Base-by-base conservation (phyloP, 208 protist genomes). In the Wallacemonas sp. region DNA sequence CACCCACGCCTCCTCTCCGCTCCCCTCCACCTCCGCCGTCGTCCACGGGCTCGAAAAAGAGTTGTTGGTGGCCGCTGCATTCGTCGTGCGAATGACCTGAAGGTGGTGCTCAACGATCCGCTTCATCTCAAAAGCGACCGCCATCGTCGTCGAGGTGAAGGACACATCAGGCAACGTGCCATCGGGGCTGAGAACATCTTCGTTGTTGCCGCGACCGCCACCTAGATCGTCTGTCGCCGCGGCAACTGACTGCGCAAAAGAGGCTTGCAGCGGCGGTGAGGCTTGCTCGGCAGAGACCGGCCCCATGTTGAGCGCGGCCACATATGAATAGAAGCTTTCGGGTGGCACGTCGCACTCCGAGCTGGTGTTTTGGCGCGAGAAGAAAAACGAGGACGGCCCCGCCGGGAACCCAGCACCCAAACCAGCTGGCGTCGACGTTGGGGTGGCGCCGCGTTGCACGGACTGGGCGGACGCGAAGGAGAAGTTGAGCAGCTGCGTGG, bases 121-220 rank as follows among this genome's bases (percentile, higher is more conserved):
- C 52, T 41, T 33, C 52, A 58, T 58, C 52, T 58, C 30, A 24
- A 43, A 43, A 3, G 52, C 52, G 6, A 58, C 52, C 9, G 26
- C 52, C 30, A 58, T 11, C 29, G 52, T 58, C 30, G 52, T 58
- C 12, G 52, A 58, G n/a, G 57, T 47, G 38, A 79, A 68, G 60
- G 63, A 74, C 19, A 46, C 29, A 38, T 67, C 74, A 3, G 47
- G 32, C 26, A 63, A 33, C 29, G 52, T 29, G 48, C 43, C 65
- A 21, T 78, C 61, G 0, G 48, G 60, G n/a, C n/a, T n/a, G n/a
- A n/a, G n/a, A 4, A 38, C 52, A 19, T 8, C 6, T 9, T 33
- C 52, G 30, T 58, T n/a, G 30, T 21, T 41, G 26, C 14, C n/a
- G 30, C 16, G 17, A 6, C 52, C n/a, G 11, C 52, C 52, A 24